A percentile compares a stretch with the other conserved stretches of the same genome.
Conservation (phyloP, 108 stramenopile species). For the Cyclotella kingstonii region DNA sequence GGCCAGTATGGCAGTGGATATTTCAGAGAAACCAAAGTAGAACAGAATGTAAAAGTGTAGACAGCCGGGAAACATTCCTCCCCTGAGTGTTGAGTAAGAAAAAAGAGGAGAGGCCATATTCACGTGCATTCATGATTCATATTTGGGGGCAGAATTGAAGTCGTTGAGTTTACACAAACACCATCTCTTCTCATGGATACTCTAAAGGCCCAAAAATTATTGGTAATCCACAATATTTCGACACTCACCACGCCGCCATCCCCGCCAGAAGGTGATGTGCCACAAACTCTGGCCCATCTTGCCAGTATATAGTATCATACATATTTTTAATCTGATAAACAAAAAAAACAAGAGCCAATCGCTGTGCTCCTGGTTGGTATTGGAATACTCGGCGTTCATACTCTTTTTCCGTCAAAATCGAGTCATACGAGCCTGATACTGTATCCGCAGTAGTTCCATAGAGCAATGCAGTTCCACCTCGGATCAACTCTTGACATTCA, state of each 20-base stretch:
- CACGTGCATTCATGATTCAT: not conserved
- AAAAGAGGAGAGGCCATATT: not conserved
- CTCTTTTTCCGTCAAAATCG: slow-evolving; percentile 31
- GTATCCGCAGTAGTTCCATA: no score
- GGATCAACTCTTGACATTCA: slow-evolving; percentile 38
- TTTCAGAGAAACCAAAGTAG: slow-evolving; percentile 80
- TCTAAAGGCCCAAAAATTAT: not conserved
- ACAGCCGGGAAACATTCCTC: slow-evolving; percentile 62
- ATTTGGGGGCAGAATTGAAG: not conserved
- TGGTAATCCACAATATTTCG: not conserved
- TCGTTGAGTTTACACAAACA: not conserved
- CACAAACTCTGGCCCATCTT: slow-evolving; percentile 79
- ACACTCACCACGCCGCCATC: slow-evolving; percentile 52
- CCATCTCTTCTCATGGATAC: not conserved
- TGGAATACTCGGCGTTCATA: slow-evolving; percentile 59
- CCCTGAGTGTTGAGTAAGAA: slow-evolving; percentile 10
- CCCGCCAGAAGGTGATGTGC: slow-evolving; percentile 74
- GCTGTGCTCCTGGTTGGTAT: slow-evolving; percentile 59
- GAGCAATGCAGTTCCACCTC: not conserved
- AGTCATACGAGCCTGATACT: not conserved
- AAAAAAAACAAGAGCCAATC: slow-evolving; percentile 60
- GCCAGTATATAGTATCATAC: slow-evolving; percentile 78
- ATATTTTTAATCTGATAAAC: slow-evolving; percentile 85
- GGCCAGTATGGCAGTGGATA: slow-evolving; percentile 72
- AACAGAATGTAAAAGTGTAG: slow-evolving; percentile 71